Conservation (phyloP, 805 yeast genomes). For the Candida coquimbonensis region DNA sequence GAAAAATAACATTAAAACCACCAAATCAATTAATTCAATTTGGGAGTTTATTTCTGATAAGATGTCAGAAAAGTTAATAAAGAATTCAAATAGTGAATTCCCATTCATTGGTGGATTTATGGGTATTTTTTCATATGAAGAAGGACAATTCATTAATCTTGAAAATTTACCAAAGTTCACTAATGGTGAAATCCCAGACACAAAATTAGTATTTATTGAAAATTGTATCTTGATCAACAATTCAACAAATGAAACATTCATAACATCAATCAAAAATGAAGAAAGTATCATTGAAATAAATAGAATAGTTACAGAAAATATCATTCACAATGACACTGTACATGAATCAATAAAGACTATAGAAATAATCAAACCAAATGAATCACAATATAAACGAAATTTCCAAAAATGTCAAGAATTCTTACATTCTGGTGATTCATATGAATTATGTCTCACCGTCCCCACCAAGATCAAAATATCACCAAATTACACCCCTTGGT, state of each 20-base stretch:
- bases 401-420: slow-evolving; percentile 61
- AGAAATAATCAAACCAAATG: slow-evolving; percentile 42
- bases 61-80: slow-evolving; percentile 33
- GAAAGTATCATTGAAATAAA: slow-evolving; percentile 19
- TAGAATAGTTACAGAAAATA: slow-evolving; percentile 1
- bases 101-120: slow-evolving; percentile 91
- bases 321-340: neutral
- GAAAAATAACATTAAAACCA: neutral
- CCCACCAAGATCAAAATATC: slow-evolving; percentile 57
- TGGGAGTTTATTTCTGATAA: slow-evolving; percentile 48
- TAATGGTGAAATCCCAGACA: slow-evolving; percentile 50
- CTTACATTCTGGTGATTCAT: slow-evolving; percentile 78
- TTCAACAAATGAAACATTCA: slow-evolving; percentile 34
- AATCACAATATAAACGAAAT: slow-evolving; percentile 43
- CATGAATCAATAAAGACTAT: slow-evolving; percentile 14
- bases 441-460: slow-evolving; percentile 86
- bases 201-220: slow-evolving; percentile 66
- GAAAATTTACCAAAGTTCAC: slow-evolving; percentile 32
- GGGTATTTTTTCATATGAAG: slow-evolving; percentile 86
- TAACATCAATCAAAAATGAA: slow-evolving; percentile 38
- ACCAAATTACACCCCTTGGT: slow-evolving; percentile 55
- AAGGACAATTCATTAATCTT: slow-evolving; percentile 45
- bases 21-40: slow-evolving; percentile 23
- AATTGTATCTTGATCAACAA: slow-evolving; percentile 54
- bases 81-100: slow-evolving; percentile 26